phyloP scores from a whole-genome alignment of 208 protist species.

The Porcisia hertigi region DNA sequence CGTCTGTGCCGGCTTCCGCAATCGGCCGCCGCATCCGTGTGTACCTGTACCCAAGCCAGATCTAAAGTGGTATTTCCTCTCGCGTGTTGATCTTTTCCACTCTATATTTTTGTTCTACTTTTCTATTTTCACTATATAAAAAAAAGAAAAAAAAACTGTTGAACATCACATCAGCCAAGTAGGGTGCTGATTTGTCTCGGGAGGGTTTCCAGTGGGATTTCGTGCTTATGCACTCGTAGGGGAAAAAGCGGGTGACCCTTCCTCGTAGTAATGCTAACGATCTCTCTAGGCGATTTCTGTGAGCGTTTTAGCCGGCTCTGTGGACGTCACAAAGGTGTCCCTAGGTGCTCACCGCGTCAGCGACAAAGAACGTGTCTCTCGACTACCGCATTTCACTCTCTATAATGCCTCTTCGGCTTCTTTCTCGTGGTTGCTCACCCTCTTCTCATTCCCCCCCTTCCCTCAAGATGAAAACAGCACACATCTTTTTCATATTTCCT shows the following conservation, averaged over 20 bases:
- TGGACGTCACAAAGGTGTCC: background rate
- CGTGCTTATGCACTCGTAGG: background rate
- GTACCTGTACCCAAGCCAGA: conserved; percentile 97
- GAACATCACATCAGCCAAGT: background rate
- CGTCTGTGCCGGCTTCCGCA: conserved; percentile 95
- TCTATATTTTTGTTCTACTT: conserved; percentile 18
- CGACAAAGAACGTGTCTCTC: background rate
- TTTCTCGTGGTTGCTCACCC: too few species aligned
- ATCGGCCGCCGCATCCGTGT: conserved; percentile 97
- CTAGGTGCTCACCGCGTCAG: too few species aligned
- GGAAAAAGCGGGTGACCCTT: background rate
- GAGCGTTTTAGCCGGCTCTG: background rate
- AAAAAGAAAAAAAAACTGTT: background rate
- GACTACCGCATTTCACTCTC: background rate
- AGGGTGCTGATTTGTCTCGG: background rate
- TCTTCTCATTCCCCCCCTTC: too few species aligned
- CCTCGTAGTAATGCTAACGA: background rate
- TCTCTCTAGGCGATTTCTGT: background rate
- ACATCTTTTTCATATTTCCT: background rate
- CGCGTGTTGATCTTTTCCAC: conserved; percentile 1
- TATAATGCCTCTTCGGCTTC: too few species aligned
- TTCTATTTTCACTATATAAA: background rate
- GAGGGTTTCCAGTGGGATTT: background rate
- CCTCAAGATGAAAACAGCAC: too few species aligned
- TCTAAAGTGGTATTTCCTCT: conserved; percentile 78